Base-by-base conservation (phyloP, 768 basidiomycete genomes). In the Fomitopsis pulvina region DNA sequence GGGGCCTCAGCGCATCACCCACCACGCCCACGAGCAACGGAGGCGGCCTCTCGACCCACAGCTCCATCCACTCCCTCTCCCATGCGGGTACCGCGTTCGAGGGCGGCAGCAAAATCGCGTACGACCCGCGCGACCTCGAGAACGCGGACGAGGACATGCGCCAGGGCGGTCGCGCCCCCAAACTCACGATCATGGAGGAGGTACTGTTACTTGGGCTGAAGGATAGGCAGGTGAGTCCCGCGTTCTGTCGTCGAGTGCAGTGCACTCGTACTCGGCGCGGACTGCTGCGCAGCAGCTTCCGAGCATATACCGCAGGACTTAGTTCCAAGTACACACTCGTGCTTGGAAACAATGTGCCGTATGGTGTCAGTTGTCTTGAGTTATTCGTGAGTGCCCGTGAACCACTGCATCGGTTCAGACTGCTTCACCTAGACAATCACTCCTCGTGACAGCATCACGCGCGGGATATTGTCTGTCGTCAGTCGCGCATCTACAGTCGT, bases 121-220 rank as follows among this genome's bases (percentile, higher is more conserved):
- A 77, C 62, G 96, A 98, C 73, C 93, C 92, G 2, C 72, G 92
- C 47, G 96, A 99, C 70, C 66, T 96, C 56, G 80, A 87, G 62
- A 77, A 80, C 47, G 83, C 79, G 30, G 75, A 75, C 40, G 80
- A 85, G 57, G 81, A 83, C 54, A 73, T 64, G n/a, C 75, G 73
- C 48, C 60, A 77, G 49, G 84, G 85, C 2, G 87, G 85, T 18
- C 82, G 78, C 67, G 77, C 86, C 67, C 96, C 96, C 2, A 75
- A 75, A 50, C 71, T 99, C 58, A 99, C 96, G 22, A 77, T 99
- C 50, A 89, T 98, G 88, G 96, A 99, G 71, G 96, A 99, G 72
- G 84, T 99, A 5, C 71, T 98, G 53, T 67, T 99, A 50, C 70
- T 99, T 11, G 96, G 96, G 3, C 71, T 99, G 51, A 97, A 98